Percentiles rank a stretch among this genome's conserved stretches.
These are phyloP conservation scores for Lentinula sp. DNA, from an alignment of 768 basidiomycete species.

Conservation along the genomic window DNA sequence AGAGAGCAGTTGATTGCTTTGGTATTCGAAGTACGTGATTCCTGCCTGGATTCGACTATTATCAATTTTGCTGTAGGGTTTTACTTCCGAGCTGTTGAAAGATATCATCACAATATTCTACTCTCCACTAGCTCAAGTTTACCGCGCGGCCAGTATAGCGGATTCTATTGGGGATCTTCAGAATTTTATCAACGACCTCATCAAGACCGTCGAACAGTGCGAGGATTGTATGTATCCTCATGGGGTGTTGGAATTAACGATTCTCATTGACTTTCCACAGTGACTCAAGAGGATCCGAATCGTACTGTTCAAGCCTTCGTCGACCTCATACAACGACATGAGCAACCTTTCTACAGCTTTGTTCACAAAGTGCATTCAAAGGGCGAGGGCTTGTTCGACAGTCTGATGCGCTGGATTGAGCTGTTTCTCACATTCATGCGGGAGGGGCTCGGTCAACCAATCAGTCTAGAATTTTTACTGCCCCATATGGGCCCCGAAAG, in stretches of 20 bases:
- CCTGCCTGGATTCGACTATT: background rate
- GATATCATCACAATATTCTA: conserved; percentile 99
- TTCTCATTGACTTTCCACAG: conserved; percentile 29
- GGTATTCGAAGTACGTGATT: conserved; percentile 77
- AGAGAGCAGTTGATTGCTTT: conserved; percentile 88
- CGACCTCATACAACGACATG: conserved; percentile 88
- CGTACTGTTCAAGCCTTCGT: conserved; percentile 90
- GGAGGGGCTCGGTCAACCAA: conserved; percentile 70
- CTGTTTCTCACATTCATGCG: conserved; percentile 87
- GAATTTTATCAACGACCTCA: conserved; percentile 91
- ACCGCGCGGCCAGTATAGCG: conserved; percentile 93
- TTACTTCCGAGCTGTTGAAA: conserved; percentile 90
- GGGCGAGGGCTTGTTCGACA: conserved; percentile 89
- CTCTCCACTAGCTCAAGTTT: conserved; percentile 92
- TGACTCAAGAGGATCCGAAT: conserved; percentile 77
- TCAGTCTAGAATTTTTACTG: conserved; percentile 86
- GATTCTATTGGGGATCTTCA: conserved; percentile 91
- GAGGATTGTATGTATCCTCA: conserved; percentile 67
- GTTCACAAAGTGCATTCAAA: conserved; percentile 99
- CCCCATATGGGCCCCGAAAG: conserved; percentile 80
- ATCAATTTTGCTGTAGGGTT: conserved; percentile 49
- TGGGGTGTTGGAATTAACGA: background rate
- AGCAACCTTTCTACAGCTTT: conserved; percentile 93
- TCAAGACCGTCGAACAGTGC: conserved; percentile 85
- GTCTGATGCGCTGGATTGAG: conserved; percentile 96